These are phyloP conservation scores for Staphylotrichum longicolle DNA, from an alignment of 495 filamentous ascomycete species.

Conservation along the genomic window DNA sequence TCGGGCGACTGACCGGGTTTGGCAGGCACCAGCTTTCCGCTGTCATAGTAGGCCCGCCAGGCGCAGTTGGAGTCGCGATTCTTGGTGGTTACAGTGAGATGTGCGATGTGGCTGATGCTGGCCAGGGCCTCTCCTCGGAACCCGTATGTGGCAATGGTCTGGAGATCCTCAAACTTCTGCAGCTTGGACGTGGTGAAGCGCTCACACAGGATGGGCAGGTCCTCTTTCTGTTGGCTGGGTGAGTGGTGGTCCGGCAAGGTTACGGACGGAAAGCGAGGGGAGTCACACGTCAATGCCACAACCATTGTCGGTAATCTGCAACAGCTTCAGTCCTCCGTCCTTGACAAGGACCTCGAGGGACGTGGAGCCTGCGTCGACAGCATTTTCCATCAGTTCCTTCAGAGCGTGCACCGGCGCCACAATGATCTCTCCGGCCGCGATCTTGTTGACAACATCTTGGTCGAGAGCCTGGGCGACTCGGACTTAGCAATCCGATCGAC, in stretches of 20 bases:
- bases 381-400: conserved; percentile 97
- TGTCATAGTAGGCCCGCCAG: conserved; percentile 81
- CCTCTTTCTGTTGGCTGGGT: conserved; percentile 64
- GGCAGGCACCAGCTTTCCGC: conserved; percentile 76
- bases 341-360: conserved; percentile 88
- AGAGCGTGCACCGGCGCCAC: conserved; percentile 95
- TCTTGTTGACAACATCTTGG: conserved; percentile 97
- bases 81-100: conserved; percentile 91
- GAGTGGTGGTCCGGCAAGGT: conserved; percentile 17
- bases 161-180: conserved; percentile 91
- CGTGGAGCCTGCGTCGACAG: conserved; percentile 94
- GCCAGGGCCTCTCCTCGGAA: conserved; percentile 96
- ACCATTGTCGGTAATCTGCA: conserved; percentile 98
- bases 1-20: conserved; percentile 91
- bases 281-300: conserved; percentile 86
- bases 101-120: conserved; percentile 98
- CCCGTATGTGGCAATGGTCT: conserved; percentile 89
- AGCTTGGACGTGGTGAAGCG: conserved; percentile 97
- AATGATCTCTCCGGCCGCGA: conserved; percentile 98
- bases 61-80: conserved; percentile 87
- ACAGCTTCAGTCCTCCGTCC: conserved; percentile 92
- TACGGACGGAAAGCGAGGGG: not conserved
- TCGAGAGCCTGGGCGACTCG: conserved; percentile 66
- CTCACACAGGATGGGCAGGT: conserved; percentile 91
- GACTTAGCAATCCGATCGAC: conserved; percentile 13